Conservation (phyloP, 2,329 filamentous ascomycete genomes). For the Ophiostoma tasmaniense region DNA sequence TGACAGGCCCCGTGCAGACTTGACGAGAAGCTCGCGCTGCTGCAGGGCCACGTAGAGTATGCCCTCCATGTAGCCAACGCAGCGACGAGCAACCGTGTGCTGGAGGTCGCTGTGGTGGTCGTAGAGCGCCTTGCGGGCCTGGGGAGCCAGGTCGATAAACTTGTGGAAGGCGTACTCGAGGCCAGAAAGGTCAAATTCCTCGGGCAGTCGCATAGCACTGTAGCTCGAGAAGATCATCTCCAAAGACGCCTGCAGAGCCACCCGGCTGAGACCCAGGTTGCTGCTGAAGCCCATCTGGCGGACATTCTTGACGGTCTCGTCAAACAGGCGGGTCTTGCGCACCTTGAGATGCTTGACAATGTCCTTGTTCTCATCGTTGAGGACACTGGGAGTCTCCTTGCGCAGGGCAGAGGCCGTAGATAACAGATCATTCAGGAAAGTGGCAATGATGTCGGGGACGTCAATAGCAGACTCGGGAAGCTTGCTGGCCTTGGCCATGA, state of each 20-base stretch:
- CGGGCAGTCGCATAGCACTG: conserved; percentile 30
- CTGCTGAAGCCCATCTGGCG: conserved; percentile 83
- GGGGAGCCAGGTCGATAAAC: conserved; percentile 63
- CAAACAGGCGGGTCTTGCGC: conserved; percentile 81
- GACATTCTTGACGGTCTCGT: conserved; percentile 74
- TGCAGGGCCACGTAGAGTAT: conserved; percentile 58
- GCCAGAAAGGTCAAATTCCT: conserved; percentile 27
- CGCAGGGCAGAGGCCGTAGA: conserved; percentile 64
- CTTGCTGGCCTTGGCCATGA: conserved; percentile 45
- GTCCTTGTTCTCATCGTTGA: conserved; percentile 81
- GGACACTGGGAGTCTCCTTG: conserved; percentile 69
- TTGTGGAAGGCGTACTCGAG: conserved; percentile 72
- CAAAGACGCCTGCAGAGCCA: conserved; percentile 65
- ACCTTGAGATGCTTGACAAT: conserved; percentile 81
- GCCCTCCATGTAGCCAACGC: conserved; percentile 79
- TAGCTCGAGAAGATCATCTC: conserved; percentile 59
- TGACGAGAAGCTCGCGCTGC: conserved; percentile 47
- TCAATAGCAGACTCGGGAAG: conserved; percentile 39
- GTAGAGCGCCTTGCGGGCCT: conserved; percentile 55
- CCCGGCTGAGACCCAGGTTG: conserved; percentile 65
- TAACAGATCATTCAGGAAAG: conserved; percentile 61
- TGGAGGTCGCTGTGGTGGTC: conserved; percentile 82
- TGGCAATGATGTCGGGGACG: conserved; percentile 51
- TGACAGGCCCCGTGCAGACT: background rate
- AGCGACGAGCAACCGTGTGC: conserved; percentile 67